Evolutionary conservation across 768 basidiomycete species (phyloP).

Genomic region (Leccinum aurantiacum): DNA sequence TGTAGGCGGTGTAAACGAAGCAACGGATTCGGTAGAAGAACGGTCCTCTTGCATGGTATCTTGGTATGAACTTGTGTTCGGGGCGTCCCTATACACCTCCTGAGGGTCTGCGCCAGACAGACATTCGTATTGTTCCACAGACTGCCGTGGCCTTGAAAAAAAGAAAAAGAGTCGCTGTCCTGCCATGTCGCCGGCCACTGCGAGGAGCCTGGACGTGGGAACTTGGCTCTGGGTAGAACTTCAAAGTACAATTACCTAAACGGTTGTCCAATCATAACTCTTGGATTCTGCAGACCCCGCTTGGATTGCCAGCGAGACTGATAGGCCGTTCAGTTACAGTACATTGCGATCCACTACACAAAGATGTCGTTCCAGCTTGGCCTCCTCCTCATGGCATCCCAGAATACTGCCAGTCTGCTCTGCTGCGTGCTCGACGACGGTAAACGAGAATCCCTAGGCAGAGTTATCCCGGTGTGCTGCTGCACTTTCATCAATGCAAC

Average conservation of each 20-base stretch:
- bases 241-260: neutral
- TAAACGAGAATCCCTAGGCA: slow-evolving; percentile 44
- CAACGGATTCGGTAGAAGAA: slow-evolving; percentile 29
- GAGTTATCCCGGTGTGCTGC: slow-evolving; percentile 40
- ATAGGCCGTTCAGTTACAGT: neutral
- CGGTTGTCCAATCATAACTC: neutral
- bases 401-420: slow-evolving; percentile 66
- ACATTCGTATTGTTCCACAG: slow-evolving; percentile 45
- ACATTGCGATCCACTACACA: slow-evolving; percentile 1
- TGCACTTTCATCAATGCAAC: slow-evolving; percentile 52
- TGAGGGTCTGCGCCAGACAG: slow-evolving; percentile 46
- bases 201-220: slow-evolving; percentile 14
- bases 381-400: slow-evolving; percentile 64
- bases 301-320: neutral
- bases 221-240: neutral
- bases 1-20: slow-evolving; percentile 47
- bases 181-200: slow-evolving; percentile 17
- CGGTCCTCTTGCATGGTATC: slow-evolving; percentile 22
- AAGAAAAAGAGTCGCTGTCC: slow-evolving; percentile 9
- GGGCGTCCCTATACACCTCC: slow-evolving; percentile 30
- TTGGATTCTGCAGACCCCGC: neutral
- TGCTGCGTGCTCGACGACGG: slow-evolving; percentile 15
- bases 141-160: slow-evolving; percentile 16
- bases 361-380: slow-evolving; percentile 75
- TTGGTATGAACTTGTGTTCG: slow-evolving; percentile 22